Evolutionary conservation across 202 grass and related monocot species (phyloP).

Genomic region (Musa balbisiana): DNA sequence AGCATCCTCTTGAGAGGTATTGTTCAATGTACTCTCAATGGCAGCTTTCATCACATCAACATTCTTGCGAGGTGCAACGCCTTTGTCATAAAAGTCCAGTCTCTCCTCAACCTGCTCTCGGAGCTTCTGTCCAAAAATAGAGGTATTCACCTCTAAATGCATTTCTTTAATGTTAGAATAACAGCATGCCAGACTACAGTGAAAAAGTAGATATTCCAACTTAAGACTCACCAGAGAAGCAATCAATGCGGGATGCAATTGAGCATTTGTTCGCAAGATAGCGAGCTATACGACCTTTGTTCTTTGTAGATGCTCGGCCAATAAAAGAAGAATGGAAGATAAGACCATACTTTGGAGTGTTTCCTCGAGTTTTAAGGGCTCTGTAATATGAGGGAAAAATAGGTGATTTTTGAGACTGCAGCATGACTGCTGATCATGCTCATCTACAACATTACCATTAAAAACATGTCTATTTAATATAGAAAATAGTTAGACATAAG

Average conservation of each 20-base stretch:
- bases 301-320: conserved; percentile 74
- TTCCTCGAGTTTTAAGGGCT: conserved; percentile 78
- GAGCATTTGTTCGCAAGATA: conserved; percentile 99
- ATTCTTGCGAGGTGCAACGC: conserved; percentile 82
- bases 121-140: conserved; percentile 79
- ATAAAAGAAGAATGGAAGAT: conserved; percentile 99
- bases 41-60: conserved; percentile 94
- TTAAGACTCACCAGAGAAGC: conserved; percentile 69
- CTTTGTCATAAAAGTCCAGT: conserved; percentile 93
- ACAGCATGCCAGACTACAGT: conserved; percentile 7
- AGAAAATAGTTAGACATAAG: neutral
- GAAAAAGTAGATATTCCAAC: neutral
- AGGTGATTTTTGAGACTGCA: neutral
- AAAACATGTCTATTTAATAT: neutral
- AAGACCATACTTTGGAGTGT: conserved; percentile 93
- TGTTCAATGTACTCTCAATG: conserved; percentile 40
- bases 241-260: conserved; percentile 96
- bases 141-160: conserved; percentile 49
- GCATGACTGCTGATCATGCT: neutral
- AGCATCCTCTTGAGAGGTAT: conserved; percentile 25
- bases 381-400: conserved; percentile 22
- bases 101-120: conserved; percentile 96
- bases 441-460: neutral
- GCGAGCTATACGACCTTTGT: conserved; percentile 95
- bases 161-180: conserved; percentile 14